A percentile compares a stretch with the other conserved stretches of the same genome.
These are phyloP conservation scores for Botrytis paeoniae DNA, from an alignment of 2,329 filamentous ascomycete species.

Conservation along the genomic window DNA sequence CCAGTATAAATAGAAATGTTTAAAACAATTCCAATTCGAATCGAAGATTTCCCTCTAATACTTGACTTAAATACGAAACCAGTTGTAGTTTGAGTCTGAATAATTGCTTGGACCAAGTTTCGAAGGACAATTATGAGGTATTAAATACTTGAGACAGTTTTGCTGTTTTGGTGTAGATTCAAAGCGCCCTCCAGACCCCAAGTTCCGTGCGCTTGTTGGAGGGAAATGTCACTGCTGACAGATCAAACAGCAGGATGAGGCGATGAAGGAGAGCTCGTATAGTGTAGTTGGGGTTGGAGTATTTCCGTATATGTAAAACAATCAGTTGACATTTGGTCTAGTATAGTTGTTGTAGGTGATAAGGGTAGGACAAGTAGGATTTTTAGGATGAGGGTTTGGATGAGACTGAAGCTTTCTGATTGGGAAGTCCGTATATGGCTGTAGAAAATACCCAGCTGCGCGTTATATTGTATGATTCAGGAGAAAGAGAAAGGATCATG, in stretches of 20 bases:
- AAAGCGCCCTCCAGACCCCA: not conserved
- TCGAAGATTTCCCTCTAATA: not conserved
- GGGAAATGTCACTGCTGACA: not conserved
- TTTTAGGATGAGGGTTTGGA: not conserved
- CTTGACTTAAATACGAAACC: not conserved
- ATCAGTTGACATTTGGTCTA: not conserved
- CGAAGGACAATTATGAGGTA: not conserved
- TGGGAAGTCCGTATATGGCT: not conserved
- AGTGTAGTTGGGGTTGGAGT: not conserved
- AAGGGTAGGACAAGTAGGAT: not conserved
- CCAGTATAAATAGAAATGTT: not conserved
- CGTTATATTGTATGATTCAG: not conserved
- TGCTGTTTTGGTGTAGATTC: not conserved
- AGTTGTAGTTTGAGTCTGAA: not conserved
- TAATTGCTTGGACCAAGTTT: not conserved
- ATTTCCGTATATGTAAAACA: not conserved
- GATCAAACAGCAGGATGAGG: not conserved
- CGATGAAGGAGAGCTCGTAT: not conserved
- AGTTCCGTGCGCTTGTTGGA: not conserved
- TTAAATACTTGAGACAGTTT: slow-evolving; percentile 1
- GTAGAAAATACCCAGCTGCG: not conserved
- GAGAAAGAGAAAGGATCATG: not conserved
- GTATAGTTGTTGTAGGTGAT: not conserved
- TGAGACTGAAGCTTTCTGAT: not conserved
- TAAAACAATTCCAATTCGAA: not conserved